A percentile compares a stretch with the other conserved stretches of the same genome.
Conservation (phyloP, 2,329 filamentous ascomycete genomes). For the Aaosphaeria arxii region DNA sequence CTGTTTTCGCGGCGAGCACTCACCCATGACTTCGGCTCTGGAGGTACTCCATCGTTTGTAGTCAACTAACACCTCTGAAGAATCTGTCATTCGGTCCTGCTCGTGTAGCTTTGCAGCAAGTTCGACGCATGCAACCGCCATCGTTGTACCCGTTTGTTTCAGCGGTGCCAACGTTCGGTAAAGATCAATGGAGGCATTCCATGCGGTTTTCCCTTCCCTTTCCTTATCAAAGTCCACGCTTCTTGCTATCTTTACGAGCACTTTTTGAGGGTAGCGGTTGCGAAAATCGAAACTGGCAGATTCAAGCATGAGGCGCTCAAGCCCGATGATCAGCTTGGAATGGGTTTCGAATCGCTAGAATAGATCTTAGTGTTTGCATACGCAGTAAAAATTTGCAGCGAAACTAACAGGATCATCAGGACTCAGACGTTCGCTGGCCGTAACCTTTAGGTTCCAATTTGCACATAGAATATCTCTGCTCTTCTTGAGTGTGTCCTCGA, state of each 20-base stretch:
- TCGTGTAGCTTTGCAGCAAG: conserved; percentile 69
- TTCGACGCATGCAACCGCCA: conserved; percentile 80
- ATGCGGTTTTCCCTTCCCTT: conserved; percentile 65
- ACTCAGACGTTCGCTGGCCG: conserved; percentile 64
- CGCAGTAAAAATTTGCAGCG: too few relatives aligned
- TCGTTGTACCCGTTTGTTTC: conserved; percentile 82
- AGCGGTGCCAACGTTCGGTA: conserved; percentile 92
- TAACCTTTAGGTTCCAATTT: conserved; percentile 77
- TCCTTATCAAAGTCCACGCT: conserved; percentile 54
- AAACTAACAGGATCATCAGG: conserved; percentile 74
- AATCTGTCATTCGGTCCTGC: conserved; percentile 46
- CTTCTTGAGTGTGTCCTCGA: conserved; percentile 97
- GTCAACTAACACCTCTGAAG: conserved; percentile 39
- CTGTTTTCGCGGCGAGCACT: background rate
- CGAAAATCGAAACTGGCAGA: conserved; percentile 92
- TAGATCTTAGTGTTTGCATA: conserved; percentile 4
- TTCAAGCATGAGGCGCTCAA: conserved; percentile 91
- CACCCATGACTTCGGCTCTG: conserved; percentile 46
- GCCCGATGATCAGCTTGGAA: conserved; percentile 77
- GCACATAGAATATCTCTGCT: conserved; percentile 89
- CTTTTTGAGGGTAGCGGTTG: conserved; percentile 80
- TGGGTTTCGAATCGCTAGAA: conserved; percentile 74
- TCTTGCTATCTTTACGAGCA: conserved; percentile 75
- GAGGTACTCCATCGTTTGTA: conserved; percentile 47
- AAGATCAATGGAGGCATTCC: conserved; percentile 80